Base-by-base conservation (phyloP, 2,329 filamentous ascomycete species). In the Colletotrichum tamarilloi region DNA sequence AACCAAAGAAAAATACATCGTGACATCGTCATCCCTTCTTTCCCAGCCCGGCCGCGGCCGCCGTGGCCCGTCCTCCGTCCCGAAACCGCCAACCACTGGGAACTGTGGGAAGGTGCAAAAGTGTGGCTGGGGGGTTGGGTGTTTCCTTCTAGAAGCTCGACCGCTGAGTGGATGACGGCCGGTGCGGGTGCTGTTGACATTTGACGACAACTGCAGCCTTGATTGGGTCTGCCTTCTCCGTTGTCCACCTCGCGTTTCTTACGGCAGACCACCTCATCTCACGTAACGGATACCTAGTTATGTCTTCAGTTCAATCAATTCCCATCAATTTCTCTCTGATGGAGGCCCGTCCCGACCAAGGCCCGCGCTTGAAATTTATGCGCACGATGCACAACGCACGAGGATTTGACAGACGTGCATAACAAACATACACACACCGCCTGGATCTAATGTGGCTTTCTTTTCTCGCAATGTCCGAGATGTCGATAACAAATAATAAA, bases 321-420 rank as follows among this genome's bases (percentile, higher is more conserved):
- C 12, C 7, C 30, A 30, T 30, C 30, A 30, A 30, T 9, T 30
- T 30, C 16, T 9, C 19, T 38, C 46, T 58, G 35, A 67, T 64
- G 70, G 70, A 69, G 70, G 70, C 70, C 70, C 70, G 66, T 69
- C 70, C 59, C 70, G 70, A 42, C 32, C 55, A 56, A n/a, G 70
- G 66, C 70, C 70, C 70, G 65, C 55, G 49, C 64, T 46, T 26
- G 57, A 46, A 22, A 12, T 32, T 64, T 38, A 56, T 68, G 58
- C 49, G 46, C 66, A 24, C 35, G 22, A 32, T n/a, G 16, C n/a
- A 46, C 24, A 12, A 26, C 32, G 32, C 32, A 32, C 32, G 32
- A 11, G 24, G 19, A 14, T 16, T 67, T 22, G 19, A 46, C 11
- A 52, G 30, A n/a, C n/a, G 62, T 55, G 52, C 9, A 30, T 35